These are phyloP conservation scores for Ogataea parapolymorpha DNA, from an alignment of 805 yeast genomes.

Conservation along the genomic window DNA sequence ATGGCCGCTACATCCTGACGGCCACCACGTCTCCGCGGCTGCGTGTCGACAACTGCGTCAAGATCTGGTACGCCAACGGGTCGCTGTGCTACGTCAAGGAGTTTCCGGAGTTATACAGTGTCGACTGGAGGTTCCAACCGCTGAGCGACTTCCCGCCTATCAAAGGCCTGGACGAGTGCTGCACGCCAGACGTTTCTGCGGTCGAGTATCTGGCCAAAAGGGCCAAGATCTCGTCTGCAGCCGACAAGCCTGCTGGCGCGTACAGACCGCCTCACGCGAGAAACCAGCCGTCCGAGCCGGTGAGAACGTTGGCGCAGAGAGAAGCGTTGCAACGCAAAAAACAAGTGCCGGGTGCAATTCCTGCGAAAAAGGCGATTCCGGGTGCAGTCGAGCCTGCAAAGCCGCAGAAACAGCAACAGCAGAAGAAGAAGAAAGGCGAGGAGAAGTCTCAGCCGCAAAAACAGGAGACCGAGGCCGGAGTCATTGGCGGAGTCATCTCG, in stretches of 20 bases:
- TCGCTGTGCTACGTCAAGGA: conserved; percentile 74
- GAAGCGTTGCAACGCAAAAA: conserved; percentile 38
- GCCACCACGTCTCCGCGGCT: conserved; percentile 97
- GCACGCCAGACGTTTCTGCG: conserved; percentile 71
- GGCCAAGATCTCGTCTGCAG: conserved; percentile 30
- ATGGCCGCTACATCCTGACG: conserved; percentile 87
- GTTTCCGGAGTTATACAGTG: conserved; percentile 74
- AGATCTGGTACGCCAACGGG: conserved; percentile 91
- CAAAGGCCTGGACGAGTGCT: conserved; percentile 50
- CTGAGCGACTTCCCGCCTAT: conserved; percentile 52
- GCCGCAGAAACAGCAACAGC: conserved; percentile 48
- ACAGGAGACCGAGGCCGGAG: conserved; percentile 34
- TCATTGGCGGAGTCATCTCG: conserved; percentile 60
- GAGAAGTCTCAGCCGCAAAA: conserved; percentile 18
- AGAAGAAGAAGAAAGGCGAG: conserved; percentile 55
- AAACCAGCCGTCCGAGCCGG: conserved; percentile 36
- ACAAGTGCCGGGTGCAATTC: conserved; percentile 27
- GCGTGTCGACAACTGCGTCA: conserved; percentile 93
- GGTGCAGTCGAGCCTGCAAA: conserved; percentile 42
- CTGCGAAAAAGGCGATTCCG: conserved; percentile 44
- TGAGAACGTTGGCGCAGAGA: conserved; percentile 56
- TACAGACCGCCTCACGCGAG: conserved; percentile 95
- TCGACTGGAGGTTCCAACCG: conserved; percentile 78
- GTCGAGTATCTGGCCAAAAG: conserved; percentile 49
- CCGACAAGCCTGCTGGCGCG: conserved; percentile 72